A percentile compares a stretch with the other conserved stretches of the same genome.
Evolutionary conservation across 768 basidiomycete species (phyloP).

Genomic region (Tephrocybe sp.): DNA sequence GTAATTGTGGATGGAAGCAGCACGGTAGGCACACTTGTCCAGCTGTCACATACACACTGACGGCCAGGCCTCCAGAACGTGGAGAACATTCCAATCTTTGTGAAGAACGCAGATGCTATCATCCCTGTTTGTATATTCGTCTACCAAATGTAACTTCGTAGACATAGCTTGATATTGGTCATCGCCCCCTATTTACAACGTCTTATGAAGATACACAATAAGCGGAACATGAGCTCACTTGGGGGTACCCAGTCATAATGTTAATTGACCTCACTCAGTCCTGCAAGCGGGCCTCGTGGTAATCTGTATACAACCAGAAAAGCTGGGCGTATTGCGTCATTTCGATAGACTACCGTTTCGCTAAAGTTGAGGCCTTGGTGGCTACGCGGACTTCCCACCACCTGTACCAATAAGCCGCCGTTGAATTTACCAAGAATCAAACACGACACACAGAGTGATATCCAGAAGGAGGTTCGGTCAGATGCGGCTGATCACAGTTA

Average conservation of each 20-base stretch:
- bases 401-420: background rate
- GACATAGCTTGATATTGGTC: background rate
- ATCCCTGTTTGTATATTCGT: slow-evolving; percentile 59
- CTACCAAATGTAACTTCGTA: slow-evolving; percentile 38
- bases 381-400: background rate
- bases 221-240: too few relatives aligned
- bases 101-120: slow-evolving; percentile 53
- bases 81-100: slow-evolving; percentile 53
- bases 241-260: too few relatives aligned
- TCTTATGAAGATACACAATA: too few relatives aligned
- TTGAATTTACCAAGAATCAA: background rate
- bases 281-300: background rate
- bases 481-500: slow-evolving; percentile 43
- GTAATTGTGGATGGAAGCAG: slow-evolving; percentile 36
- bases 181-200: too few relatives aligned
- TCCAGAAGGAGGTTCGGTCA: slow-evolving; percentile 52
- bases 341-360: slow-evolving; percentile 20
- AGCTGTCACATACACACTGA: slow-evolving; percentile 8
- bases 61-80: slow-evolving; percentile 34
- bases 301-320: slow-evolving; percentile 16
- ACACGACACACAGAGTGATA: slow-evolving; percentile 51
- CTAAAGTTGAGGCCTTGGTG: slow-evolving; percentile 10
- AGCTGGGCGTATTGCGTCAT: slow-evolving; percentile 20
- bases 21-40: slow-evolving; percentile 10
- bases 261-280: too few relatives aligned